These are phyloP conservation scores for Phytomonas sp. DNA, from an alignment of 208 protist genomes.

Conservation along the genomic window DNA sequence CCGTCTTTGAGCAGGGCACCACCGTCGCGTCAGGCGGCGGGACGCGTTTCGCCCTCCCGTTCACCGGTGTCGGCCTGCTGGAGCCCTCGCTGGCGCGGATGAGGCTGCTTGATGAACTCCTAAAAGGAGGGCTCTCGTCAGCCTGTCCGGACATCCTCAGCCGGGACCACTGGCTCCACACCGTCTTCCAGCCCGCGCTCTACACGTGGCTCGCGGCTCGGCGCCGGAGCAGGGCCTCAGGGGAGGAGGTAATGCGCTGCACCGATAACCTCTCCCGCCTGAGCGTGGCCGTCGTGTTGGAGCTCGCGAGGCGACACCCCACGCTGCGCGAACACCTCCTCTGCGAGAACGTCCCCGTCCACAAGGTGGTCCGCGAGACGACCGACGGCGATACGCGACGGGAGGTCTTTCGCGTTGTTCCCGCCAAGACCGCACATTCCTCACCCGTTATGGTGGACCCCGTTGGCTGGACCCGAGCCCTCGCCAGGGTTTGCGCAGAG, in stretches of 20 bases:
- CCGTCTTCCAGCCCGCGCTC: slow-evolving; percentile 40
- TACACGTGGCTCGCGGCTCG: slow-evolving; percentile 69
- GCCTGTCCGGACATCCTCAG: slow-evolving; percentile 45
- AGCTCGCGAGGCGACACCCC: slow-evolving; percentile 37
- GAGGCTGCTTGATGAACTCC: slow-evolving; percentile 25
- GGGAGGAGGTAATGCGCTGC: slow-evolving; percentile 49
- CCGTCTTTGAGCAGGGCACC: slow-evolving; percentile 56
- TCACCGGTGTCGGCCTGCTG: slow-evolving; percentile 68
- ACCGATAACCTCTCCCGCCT: slow-evolving; percentile 69
- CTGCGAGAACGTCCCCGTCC: slow-evolving; percentile 17
- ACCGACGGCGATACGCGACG: slow-evolving; percentile 16
- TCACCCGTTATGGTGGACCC: slow-evolving; percentile 61
- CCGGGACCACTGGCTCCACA: slow-evolving; percentile 45
- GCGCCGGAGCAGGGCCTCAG: slow-evolving; percentile 18
- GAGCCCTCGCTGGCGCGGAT: slow-evolving; percentile 40
- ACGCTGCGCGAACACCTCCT: slow-evolving; percentile 47
- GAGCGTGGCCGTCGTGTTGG: slow-evolving; percentile 47
- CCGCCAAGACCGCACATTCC: slow-evolving; percentile 34
- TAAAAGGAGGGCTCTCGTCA: slow-evolving; percentile 34
- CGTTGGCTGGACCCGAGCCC: slow-evolving; percentile 57
- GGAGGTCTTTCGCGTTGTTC: slow-evolving; percentile 1
- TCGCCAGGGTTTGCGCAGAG: slow-evolving; percentile 42
- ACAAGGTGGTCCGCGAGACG: background rate
- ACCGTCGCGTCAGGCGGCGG: slow-evolving; percentile 35
- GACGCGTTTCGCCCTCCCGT: slow-evolving; percentile 55